Evolutionary conservation across 805 yeast genomes (phyloP).

Genomic region (Wickerhamiella brachini): DNA sequence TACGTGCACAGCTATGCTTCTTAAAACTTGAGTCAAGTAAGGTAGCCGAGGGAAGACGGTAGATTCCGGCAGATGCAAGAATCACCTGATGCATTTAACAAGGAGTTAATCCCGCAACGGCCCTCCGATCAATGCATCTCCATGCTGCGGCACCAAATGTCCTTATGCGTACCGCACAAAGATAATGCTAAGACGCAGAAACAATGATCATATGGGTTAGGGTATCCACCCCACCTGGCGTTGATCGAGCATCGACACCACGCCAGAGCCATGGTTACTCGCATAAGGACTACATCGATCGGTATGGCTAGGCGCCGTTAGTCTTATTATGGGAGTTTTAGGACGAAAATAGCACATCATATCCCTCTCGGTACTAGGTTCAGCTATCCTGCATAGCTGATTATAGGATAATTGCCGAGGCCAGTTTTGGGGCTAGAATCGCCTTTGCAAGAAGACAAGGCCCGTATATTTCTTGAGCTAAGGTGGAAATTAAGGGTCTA

Average conservation of each 20-base stretch:
- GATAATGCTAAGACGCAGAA: neutral
- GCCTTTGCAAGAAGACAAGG: no score
- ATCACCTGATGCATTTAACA: neutral
- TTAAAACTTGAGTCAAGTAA: no score
- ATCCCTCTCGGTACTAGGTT: neutral
- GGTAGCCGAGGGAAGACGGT: no score
- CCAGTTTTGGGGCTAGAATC: neutral
- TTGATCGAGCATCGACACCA: neutral
- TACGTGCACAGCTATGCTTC: no score
- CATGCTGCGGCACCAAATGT: neutral
- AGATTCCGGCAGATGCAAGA: neutral
- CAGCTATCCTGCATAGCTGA: neutral
- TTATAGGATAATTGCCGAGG: neutral
- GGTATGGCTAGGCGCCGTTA: neutral
- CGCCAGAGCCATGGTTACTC: neutral
- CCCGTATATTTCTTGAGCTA: no score
- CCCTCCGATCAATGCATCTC: neutral
- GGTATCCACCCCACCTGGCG: neutral
- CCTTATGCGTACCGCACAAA: neutral
- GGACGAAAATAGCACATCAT: neutral
- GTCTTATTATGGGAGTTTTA: neutral
- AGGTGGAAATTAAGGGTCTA: no score
- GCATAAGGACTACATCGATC: neutral
- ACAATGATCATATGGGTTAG: neutral
- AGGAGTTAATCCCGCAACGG: neutral